Evolutionary conservation across 768 basidiomycete genomes (phyloP), one percentile per base, ranked within the genome.

Genomic region (Strobilomyces echinocephalus): DNA sequence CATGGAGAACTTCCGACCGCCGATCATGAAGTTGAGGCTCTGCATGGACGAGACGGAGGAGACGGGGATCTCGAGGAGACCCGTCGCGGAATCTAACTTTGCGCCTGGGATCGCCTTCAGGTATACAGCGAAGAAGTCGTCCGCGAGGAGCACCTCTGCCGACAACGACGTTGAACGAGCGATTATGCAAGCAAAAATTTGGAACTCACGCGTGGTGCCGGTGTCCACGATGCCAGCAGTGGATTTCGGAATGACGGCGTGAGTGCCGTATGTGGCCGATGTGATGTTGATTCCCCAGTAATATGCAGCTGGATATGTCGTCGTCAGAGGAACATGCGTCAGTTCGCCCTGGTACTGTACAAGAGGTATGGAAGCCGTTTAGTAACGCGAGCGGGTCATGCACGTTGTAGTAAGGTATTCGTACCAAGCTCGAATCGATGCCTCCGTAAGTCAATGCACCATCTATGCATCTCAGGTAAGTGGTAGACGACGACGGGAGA

Each of bases 231-330:
- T 63, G 12, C 66, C 69, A 24, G 69, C 64, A 14, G 49, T 57
- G n/a, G 64, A 63, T 5, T 31, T 26, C 5, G 54, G 45, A 12
- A 70, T 63, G 34, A 62, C 21, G 5, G 42, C 44, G 6, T 44
- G 24, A 7, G n/a, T 15, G 28, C 63, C 60, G 31, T 57, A 67
- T 2, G 60, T 56, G 8, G 31, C 38, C 11, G 26, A 53, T 8
- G 60, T 63, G 42, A 70, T 46, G 31, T 70, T 58, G 39, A 71
- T 60, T 10, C 69, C 69, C 70, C 70, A 71, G 56, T 40, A 71
- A 8, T 2, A 10, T 16, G 50, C 34, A 2, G 69, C 53, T 8
- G 69, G 67, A 11, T 4, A 35, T 21, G 65, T 72, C 31, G 20
- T 4, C 35, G 71, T 72, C 47, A 69, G 35, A 15, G 62, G 68